phyloP scores from a whole-genome alignment of 1,284 basidiomycete genomes.

The Rhodotorula mucilaginosa region DNA sequence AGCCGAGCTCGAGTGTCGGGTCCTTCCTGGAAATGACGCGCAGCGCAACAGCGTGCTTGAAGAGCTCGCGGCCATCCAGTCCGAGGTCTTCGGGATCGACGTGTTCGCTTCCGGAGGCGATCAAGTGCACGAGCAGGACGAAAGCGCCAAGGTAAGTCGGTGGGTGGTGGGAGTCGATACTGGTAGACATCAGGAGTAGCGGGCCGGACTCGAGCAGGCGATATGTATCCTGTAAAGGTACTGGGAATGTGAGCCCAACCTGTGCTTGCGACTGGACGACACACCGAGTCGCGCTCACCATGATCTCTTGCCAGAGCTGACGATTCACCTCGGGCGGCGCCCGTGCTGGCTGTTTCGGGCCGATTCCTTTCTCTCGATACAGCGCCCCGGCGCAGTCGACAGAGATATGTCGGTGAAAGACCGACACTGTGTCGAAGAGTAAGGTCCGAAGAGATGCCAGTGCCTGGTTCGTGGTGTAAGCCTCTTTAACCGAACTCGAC shows the following conservation, averaged over 20 bases:
- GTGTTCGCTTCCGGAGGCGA: background rate
- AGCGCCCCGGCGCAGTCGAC: background rate
- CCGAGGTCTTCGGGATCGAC: background rate
- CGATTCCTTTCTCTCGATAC: background rate
- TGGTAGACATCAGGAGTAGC: too few species aligned
- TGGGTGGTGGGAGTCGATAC: background rate
- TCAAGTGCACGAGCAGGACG: conserved; percentile 17
- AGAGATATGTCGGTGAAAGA: background rate
- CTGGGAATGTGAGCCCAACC: too few species aligned
- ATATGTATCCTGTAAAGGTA: too few species aligned
- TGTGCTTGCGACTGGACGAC: background rate
- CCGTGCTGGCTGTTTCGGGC: background rate
- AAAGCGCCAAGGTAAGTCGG: conserved; percentile 12
- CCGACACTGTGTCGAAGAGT: background rate
- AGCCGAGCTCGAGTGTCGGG: background rate
- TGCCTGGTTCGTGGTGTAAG: background rate
- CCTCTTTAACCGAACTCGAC: too few species aligned
- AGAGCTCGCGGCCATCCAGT: background rate
- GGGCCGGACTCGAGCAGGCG: background rate
- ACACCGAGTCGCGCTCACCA: background rate
- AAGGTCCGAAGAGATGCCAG: background rate
- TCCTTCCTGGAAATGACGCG: background rate
- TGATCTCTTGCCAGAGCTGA: background rate
- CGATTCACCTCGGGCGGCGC: background rate
- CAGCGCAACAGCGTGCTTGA: background rate